These are phyloP conservation scores for Serendipita sp. DNA, from an alignment of 768 basidiomycete genomes.

Conservation along the genomic window DNA sequence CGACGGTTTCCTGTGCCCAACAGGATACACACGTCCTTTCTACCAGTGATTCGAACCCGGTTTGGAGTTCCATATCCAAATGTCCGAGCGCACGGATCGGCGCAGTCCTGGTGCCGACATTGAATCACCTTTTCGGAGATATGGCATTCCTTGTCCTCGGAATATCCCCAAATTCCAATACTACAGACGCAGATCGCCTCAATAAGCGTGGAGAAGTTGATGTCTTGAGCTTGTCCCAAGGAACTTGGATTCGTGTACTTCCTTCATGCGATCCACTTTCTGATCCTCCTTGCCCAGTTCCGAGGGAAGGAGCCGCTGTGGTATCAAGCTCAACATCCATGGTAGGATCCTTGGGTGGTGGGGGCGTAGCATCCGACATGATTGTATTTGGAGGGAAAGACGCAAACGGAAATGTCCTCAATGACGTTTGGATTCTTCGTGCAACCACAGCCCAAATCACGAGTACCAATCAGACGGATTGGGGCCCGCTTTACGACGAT, in stretches of 20 bases:
- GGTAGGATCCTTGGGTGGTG: conserved; percentile 37
- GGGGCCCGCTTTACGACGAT: conserved; percentile 36
- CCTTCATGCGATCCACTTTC: conserved; percentile 59
- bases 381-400: conserved; percentile 69
- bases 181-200: conserved; percentile 44
- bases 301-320: conserved; percentile 54
- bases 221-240: conserved; percentile 14
- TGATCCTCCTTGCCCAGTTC: conserved; percentile 36
- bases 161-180: conserved; percentile 45
- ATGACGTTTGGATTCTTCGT: conserved; percentile 64
- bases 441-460: conserved; percentile 35
- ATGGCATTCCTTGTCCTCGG: conserved; percentile 55
- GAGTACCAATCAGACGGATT: conserved; percentile 33
- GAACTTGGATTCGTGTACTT: conserved; percentile 52
- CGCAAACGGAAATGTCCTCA: conserved; percentile 43
- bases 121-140: conserved; percentile 43
- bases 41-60: conserved; percentile 22
- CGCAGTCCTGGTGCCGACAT: conserved; percentile 43
- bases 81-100: conserved; percentile 41
- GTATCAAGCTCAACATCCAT: conserved; percentile 35
- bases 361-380: conserved; percentile 33
- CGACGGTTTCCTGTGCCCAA: conserved; percentile 36
- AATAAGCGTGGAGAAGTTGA: conserved; percentile 53
- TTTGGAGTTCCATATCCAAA: conserved; percentile 22
- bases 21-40: conserved; percentile 39